phyloP scores from a whole-genome alignment of 257 asterid species.

The Gentiana dahurica region DNA sequence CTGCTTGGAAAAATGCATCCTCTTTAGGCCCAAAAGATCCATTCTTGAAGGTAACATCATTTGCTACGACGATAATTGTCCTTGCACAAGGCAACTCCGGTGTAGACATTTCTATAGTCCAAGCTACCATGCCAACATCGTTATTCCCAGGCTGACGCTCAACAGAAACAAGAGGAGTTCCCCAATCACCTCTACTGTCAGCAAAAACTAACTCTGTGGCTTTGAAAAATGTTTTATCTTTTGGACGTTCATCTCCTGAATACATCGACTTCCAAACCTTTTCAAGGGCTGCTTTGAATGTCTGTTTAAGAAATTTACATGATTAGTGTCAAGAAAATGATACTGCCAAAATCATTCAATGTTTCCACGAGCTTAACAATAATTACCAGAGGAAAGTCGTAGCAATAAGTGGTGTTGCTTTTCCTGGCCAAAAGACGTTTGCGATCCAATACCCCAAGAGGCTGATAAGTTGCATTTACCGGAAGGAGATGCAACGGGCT shows the following conservation, averaged over 20 bases:
- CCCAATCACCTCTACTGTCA: conserved; percentile 70
- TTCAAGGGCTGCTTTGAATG: conserved; percentile 79
- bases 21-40: conserved; percentile 96
- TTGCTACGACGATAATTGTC: conserved; percentile 64
- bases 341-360: not conserved
- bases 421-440: conserved; percentile 88
- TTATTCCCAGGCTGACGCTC: conserved; percentile 68
- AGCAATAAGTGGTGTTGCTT: conserved; percentile 93
- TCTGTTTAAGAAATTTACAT: conserved; percentile 34
- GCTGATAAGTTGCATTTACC: conserved; percentile 60
- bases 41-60: conserved; percentile 83
- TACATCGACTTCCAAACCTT: conserved; percentile 47
- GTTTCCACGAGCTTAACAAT: not conserved
- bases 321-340: conserved; percentile 10
- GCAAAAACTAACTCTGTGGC: conserved; percentile 64
- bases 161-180: conserved; percentile 64
- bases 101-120: conserved; percentile 88
- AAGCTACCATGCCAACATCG: conserved; percentile 96
- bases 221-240: conserved; percentile 36
- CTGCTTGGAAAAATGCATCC: conserved; percentile 92
- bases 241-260: conserved; percentile 36
- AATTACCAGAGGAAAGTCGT: conserved; percentile 92
- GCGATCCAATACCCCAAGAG: conserved; percentile 76
- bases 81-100: conserved; percentile 96
- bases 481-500: conserved; percentile 78